A percentile compares a stretch with the other conserved stretches of the same genome.
These are phyloP conservation scores for Penicillium fuscoglaucum DNA, from an alignment of 2,329 filamentous ascomycete genomes.

Conservation along the genomic window DNA sequence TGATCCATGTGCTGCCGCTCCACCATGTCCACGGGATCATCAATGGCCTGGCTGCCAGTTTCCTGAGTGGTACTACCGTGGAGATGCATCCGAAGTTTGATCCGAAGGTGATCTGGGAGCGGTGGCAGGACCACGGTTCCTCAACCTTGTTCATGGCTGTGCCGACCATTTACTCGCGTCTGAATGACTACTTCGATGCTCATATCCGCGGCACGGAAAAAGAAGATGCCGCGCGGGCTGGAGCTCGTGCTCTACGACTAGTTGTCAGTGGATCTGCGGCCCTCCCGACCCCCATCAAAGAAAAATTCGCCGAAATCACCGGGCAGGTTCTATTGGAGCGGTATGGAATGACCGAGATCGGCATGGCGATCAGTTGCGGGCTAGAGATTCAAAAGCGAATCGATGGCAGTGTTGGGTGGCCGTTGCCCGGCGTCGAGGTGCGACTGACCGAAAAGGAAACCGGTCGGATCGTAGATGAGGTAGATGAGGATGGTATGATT, in stretches of 20 bases:
- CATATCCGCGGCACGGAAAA: conserved; percentile 38
- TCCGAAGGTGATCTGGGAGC: conserved; percentile 47
- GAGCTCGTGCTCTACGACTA: conserved; percentile 39
- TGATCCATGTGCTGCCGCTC: conserved; percentile 53
- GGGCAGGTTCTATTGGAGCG: conserved; percentile 48
- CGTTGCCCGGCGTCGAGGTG: conserved; percentile 50
- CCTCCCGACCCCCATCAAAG: conserved; percentile 44
- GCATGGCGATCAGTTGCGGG: conserved; percentile 50
- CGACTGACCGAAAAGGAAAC: conserved; percentile 47
- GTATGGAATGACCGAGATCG: conserved; percentile 55
- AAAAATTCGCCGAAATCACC: conserved; percentile 43
- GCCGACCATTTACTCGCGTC: conserved; percentile 53
- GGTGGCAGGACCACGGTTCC: conserved; percentile 44
- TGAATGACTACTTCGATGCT: conserved; percentile 48
- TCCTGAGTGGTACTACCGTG: conserved; percentile 49
- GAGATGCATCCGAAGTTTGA: conserved; percentile 52
- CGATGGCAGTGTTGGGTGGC: conserved; percentile 52
- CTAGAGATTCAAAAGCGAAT: conserved; percentile 42
- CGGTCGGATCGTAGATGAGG: conserved; percentile 30
- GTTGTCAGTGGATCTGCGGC: conserved; percentile 47
- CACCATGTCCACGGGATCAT: conserved; percentile 55
- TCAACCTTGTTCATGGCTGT: conserved; percentile 54
- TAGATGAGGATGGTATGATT: conserved; percentile 45
- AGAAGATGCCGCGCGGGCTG: conserved; percentile 35
- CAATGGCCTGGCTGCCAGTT: conserved; percentile 51